phyloP scores from a whole-genome alignment of 805 yeast species.

The Pichia exigua region DNA sequence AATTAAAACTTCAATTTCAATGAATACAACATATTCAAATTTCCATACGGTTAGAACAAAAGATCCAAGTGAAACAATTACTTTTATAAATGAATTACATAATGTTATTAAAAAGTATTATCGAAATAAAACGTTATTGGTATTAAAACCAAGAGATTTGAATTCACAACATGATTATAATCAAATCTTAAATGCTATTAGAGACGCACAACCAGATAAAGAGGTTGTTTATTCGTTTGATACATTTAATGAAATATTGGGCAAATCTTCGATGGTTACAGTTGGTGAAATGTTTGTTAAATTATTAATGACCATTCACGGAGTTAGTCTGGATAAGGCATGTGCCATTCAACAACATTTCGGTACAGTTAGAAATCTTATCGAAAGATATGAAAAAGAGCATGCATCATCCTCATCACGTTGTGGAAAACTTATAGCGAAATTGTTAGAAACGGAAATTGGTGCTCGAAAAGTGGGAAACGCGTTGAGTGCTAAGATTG shows the following conservation, averaged over 20 bases:
- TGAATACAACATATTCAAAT: conserved; percentile 54
- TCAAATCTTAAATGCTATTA: conserved; percentile 33
- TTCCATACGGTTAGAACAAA: conserved; percentile 64
- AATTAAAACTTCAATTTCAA: conserved; percentile 67
- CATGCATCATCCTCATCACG: not conserved
- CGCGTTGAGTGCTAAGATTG: conserved; percentile 43
- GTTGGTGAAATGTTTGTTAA: conserved; percentile 67
- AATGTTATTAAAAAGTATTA: conserved; percentile 35
- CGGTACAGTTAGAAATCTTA: conserved; percentile 60
- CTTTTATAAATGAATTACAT: conserved; percentile 46
- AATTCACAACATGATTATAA: conserved; percentile 45
- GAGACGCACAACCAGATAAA: conserved; percentile 18
- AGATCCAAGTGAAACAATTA: conserved; percentile 67
- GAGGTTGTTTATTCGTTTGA: conserved; percentile 42
- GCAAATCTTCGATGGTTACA: conserved; percentile 63
- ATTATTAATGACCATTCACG: conserved; percentile 73
- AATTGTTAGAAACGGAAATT: conserved; percentile 32
- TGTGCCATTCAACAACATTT: conserved; percentile 60
- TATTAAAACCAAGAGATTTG: conserved; percentile 43
- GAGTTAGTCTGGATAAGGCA: conserved; percentile 83
- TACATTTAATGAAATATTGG: conserved; percentile 58
- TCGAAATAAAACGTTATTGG: conserved; percentile 34
- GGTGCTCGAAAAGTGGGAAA: conserved; percentile 47
- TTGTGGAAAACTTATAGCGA: conserved; percentile 9
- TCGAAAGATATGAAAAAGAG: conserved; percentile 35